Percentiles rank a stretch among this genome's conserved stretches.
phyloP scores from a whole-genome alignment of 495 filamentous ascomycete genomes.

The Penicillium herquei region DNA sequence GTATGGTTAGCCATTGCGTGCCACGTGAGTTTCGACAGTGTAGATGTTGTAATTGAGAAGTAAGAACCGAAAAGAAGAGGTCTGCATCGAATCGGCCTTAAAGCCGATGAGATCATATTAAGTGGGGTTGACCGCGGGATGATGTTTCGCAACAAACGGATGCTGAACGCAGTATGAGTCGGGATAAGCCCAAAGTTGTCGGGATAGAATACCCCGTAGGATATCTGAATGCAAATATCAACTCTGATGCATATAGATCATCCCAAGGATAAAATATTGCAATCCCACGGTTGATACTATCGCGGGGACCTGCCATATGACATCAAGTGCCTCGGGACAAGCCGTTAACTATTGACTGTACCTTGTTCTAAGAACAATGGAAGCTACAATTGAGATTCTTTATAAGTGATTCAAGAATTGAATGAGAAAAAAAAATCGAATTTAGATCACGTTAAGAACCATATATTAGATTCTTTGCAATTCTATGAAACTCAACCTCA shows the following conservation, averaged over 20 bases:
- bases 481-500: conserved; percentile 18
- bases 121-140: conserved; percentile 14
- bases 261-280: too few species aligned
- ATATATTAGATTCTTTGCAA: conserved; percentile 20
- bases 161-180: too few species aligned
- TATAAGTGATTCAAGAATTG: too few species aligned
- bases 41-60: background rate
- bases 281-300: too few species aligned
- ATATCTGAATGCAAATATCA: too few species aligned
- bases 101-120: conserved; percentile 21
- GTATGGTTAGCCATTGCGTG: conserved; percentile 29
- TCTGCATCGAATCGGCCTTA: background rate
- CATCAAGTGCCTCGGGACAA: too few species aligned
- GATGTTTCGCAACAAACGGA: background rate
- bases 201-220: too few species aligned
- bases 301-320: too few species aligned
- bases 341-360: too few species aligned
- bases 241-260: too few species aligned
- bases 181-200: too few species aligned
- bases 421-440: background rate
- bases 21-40: background rate
- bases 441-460: conserved; percentile 1
- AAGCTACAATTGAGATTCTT: background rate
- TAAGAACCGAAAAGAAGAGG: background rate
- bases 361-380: background rate